These are phyloP conservation scores for Chalciporus chontae DNA, from an alignment of 768 basidiomycete genomes.

Conservation along the genomic window DNA sequence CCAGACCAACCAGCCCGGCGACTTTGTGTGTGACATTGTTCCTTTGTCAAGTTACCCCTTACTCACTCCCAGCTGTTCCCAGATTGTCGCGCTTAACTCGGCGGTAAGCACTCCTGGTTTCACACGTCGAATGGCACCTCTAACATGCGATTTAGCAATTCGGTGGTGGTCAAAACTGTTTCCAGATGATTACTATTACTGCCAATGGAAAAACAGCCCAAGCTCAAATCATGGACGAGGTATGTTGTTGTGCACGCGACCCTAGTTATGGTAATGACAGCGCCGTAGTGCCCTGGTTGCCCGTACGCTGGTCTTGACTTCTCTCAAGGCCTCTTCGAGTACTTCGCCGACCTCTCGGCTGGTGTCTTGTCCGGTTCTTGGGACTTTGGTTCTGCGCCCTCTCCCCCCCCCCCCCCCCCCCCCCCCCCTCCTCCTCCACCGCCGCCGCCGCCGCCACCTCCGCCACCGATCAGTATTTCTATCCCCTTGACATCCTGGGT, in stretches of 20 bases:
- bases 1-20: slow-evolving; percentile 19
- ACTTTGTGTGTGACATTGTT: slow-evolving; percentile 31
- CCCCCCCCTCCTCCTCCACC: slow-evolving; percentile 20
- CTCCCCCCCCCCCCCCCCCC: slow-evolving; percentile 24
- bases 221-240: slow-evolving; percentile 64
- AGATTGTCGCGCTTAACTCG: slow-evolving; percentile 53
- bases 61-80: slow-evolving; percentile 5
- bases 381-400: slow-evolving; percentile 36
- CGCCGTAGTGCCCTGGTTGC: slow-evolving; percentile 63
- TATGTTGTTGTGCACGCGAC: slow-evolving; percentile 20
- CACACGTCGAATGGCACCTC: not conserved
- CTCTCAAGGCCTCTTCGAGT: slow-evolving; percentile 60
- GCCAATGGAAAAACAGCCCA: slow-evolving; percentile 52
- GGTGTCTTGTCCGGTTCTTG: slow-evolving; percentile 64
- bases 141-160: slow-evolving; percentile 47
- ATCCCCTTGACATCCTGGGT: slow-evolving; percentile 21
- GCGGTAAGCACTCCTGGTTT: slow-evolving; percentile 13
- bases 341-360: slow-evolving; percentile 43
- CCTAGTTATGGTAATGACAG: not conserved
- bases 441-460: slow-evolving; percentile 10
- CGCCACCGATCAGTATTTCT: slow-evolving; percentile 10
- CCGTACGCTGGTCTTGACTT: slow-evolving; percentile 65
- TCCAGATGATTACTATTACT: slow-evolving; percentile 57
- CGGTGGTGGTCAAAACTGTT: slow-evolving; percentile 51
- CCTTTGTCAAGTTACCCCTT: not conserved